A percentile compares a stretch with the other conserved stretches of the same genome.
phyloP scores from a whole-genome alignment of 768 basidiomycete genomes.

The Russula lepida region DNA sequence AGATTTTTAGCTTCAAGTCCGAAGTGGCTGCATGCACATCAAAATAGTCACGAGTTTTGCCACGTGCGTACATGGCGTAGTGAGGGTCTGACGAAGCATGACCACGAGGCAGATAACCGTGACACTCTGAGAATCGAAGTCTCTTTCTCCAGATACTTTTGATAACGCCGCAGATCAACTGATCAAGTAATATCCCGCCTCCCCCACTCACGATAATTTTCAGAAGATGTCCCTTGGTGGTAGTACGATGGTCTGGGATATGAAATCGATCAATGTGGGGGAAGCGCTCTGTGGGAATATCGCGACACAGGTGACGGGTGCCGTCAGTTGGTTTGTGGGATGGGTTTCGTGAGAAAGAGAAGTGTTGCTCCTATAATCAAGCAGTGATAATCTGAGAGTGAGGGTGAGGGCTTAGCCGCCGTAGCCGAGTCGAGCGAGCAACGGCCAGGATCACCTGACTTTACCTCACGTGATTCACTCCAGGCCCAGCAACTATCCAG shows the following conservation, averaged over 20 bases:
- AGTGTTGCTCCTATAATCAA: no score
- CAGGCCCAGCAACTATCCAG: background rate
- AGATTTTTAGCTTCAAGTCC: background rate
- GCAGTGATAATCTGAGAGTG: no score
- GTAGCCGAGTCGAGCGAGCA: no score
- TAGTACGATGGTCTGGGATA: background rate
- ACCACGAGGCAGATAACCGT: conserved; percentile 6
- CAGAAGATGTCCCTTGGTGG: background rate
- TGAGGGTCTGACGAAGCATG: conserved; percentile 2
- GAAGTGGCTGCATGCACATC: background rate
- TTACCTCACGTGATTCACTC: background rate
- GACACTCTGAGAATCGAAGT: background rate
- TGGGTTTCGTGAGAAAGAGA: background rate
- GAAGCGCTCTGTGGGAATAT: background rate
- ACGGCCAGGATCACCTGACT: background rate
- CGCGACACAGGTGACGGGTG: background rate
- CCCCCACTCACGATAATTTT: background rate
- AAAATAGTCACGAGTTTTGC: background rate
- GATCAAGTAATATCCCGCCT: background rate
- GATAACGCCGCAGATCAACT: background rate
- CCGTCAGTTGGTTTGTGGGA: background rate
- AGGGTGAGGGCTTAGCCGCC: no score
- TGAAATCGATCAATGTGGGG: background rate
- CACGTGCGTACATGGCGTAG: background rate
- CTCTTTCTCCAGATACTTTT: background rate